These are phyloP conservation scores for Lactarius hatsudake DNA, from an alignment of 768 basidiomycete genomes.

Conservation along the genomic window DNA sequence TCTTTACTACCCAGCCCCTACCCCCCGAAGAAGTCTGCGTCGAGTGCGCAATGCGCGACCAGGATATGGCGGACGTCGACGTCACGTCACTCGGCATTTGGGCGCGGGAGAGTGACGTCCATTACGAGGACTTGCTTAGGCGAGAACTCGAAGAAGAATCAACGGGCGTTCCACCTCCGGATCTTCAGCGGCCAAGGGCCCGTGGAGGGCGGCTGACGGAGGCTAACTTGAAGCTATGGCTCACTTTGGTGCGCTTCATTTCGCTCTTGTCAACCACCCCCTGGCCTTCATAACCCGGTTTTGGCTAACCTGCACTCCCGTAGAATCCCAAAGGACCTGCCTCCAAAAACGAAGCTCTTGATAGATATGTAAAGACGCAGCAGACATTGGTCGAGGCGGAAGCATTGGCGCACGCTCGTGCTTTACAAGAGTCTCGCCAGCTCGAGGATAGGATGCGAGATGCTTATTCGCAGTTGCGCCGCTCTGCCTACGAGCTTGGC, in stretches of 20 bases:
- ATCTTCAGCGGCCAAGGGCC: constrained; percentile 56
- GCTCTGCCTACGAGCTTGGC: constrained; percentile 72
- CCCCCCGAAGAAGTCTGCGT: constrained; percentile 81
- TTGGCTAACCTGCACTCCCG: background rate
- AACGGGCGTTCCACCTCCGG: constrained; percentile 49
- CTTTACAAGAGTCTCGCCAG: constrained; percentile 73
- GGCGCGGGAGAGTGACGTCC: constrained; percentile 85
- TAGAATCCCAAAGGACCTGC: constrained; percentile 91
- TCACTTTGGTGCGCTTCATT: constrained; percentile 57
- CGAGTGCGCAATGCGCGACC: constrained; percentile 98
- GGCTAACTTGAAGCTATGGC: constrained; percentile 78
- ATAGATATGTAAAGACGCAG: constrained; percentile 80
- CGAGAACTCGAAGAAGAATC: constrained; percentile 70
- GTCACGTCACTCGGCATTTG: constrained; percentile 84
- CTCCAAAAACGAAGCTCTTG: constrained; percentile 78
- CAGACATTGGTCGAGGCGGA: constrained; percentile 79
- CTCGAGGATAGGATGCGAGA: constrained; percentile 77
- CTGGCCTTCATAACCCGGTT: background rate
- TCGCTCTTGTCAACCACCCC: background rate
- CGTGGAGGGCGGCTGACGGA: constrained; percentile 70
- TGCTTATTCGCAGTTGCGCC: constrained; percentile 73
- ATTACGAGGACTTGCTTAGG: constrained; percentile 71
- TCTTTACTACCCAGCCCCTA: constrained; percentile 49
- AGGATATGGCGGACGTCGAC: constrained; percentile 95
- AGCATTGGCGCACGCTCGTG: constrained; percentile 69